Percentiles rank a stretch among this genome's conserved stretches.
Conservation (phyloP, 352 stramenopile genomes). For the Phytophthora pini region DNA sequence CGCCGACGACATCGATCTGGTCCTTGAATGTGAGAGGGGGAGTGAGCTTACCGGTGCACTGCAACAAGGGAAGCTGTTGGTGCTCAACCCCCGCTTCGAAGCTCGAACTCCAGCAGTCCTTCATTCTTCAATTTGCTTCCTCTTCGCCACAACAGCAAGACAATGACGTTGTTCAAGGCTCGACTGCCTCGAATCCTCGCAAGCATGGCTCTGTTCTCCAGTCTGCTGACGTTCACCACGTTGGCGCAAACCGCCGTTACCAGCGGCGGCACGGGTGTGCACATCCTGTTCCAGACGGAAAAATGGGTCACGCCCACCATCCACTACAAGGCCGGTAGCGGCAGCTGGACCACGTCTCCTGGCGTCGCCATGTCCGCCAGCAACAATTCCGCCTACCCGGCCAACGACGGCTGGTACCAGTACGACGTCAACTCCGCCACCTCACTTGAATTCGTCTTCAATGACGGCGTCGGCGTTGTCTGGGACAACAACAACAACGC, state of each 20-base stretch:
- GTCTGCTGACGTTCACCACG: conserved; percentile 1
- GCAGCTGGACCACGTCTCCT: conserved; percentile 42
- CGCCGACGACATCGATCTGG: background rate
- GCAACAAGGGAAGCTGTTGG: background rate
- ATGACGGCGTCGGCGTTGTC: conserved; percentile 32
- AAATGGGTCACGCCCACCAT: conserved; percentile 44
- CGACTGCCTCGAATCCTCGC: conserved; percentile 13
- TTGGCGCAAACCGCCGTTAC: conserved; percentile 23
- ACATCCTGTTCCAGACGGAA: conserved; percentile 36
- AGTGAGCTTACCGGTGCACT: background rate
- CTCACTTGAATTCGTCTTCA: conserved; percentile 41
- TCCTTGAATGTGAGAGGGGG: conserved; percentile 10
- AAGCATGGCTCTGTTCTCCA: conserved; percentile 18
- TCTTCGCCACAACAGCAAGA: conserved; percentile 14
- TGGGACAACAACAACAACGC: conserved; percentile 47
- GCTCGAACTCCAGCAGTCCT: background rate
- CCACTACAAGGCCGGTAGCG: conserved; percentile 43
- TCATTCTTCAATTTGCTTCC: conserved; percentile 30
- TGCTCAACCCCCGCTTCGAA: background rate
- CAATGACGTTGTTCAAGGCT: conserved; percentile 24
- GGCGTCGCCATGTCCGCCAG: conserved; percentile 46
- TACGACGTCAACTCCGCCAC: conserved; percentile 20
- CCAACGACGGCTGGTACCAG: conserved; percentile 39
- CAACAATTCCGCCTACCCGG: conserved; percentile 24
- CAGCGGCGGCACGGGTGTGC: conserved; percentile 30